These are phyloP conservation scores for Aegilops sharonensis DNA, from an alignment of 176 grass and related monocot species.

Conservation along the genomic window DNA sequence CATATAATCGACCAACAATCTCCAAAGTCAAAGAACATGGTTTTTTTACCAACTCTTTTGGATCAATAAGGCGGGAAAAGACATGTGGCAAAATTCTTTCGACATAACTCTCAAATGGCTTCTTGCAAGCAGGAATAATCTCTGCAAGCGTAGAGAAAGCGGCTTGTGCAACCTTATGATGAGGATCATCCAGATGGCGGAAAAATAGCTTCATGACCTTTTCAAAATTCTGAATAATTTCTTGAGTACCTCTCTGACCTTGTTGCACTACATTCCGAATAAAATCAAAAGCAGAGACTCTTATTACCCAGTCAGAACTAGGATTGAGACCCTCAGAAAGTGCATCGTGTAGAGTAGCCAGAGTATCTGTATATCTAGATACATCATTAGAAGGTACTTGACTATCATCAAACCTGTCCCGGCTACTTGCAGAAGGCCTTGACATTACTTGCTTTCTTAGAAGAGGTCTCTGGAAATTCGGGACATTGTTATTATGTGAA, in stretches of 20 bases:
- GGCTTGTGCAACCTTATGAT: constrained; percentile 96
- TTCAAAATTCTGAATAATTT: constrained; percentile 93
- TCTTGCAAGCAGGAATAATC: constrained; percentile 95
- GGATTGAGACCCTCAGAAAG: constrained; percentile 90
- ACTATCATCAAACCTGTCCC: constrained; percentile 72
- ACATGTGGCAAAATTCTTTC: constrained; percentile 90
- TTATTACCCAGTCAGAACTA: constrained; percentile 87
- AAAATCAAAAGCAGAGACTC: constrained; percentile 95
- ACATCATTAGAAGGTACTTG: constrained; percentile 60
- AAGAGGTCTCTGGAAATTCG: constrained; percentile 98
- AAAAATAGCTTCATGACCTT: constrained; percentile 99
- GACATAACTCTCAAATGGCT: constrained; percentile 80
- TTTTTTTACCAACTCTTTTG: constrained; percentile 93
- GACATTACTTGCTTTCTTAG: constrained; percentile 91
- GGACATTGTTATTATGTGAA: constrained; percentile 67
- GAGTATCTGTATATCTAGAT: constrained; percentile 67
- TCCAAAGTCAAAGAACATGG: constrained; percentile 78
- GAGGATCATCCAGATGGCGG: constrained; percentile 95
- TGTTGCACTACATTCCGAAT: constrained; percentile 82
- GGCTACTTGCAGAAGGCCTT: constrained; percentile 66
- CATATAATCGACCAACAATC: constrained; percentile 81
- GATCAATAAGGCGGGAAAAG: constrained; percentile 91
- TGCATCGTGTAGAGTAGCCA: constrained; percentile 81
- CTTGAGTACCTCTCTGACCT: constrained; percentile 79
- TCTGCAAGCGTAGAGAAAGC: constrained; percentile 85